Conservation (phyloP, 305 asterid genomes). For the Solanum hybrid region DNA sequence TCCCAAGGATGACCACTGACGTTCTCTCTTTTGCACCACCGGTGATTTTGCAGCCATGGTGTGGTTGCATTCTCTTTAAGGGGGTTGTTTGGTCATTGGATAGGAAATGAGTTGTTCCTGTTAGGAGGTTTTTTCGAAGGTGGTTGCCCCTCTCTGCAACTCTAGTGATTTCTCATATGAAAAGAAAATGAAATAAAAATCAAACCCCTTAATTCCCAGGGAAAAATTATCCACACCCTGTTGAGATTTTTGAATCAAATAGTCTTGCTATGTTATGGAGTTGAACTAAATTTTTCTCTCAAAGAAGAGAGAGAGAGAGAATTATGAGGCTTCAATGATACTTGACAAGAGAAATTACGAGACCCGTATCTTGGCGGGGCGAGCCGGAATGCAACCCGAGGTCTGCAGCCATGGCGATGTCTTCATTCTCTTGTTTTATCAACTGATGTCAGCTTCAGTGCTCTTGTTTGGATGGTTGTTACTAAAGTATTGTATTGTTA, state of each 20-base stretch:
- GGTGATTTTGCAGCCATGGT: not conserved
- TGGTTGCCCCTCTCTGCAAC: conserved; percentile 24
- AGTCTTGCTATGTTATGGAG: not conserved
- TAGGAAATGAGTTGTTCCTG: not conserved
- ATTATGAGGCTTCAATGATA: not conserved
- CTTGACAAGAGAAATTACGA: not conserved
- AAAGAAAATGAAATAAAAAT: not conserved
- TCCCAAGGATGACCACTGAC: not conserved
- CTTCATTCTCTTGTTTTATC: not conserved
- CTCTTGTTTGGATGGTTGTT: not conserved
- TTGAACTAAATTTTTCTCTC: not conserved
- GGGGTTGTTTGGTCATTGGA: not conserved
- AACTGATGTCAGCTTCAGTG: conserved; percentile 13
- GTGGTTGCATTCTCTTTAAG: not conserved
- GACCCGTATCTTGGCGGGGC: conserved; percentile 9
- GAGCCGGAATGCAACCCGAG: not conserved
- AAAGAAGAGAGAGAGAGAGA: not conserved
- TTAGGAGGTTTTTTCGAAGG: conserved; percentile 5
- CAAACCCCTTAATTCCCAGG: not conserved
- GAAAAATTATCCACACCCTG: not conserved
- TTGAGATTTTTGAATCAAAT: not conserved
- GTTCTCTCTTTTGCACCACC: not conserved
- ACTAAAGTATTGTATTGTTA: not conserved
- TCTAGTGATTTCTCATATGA: not conserved
- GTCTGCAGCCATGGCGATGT: conserved; percentile 6